Base-by-base conservation (phyloP, 108 stramenopile species). In the Chaetoceros tenuissimus region DNA sequence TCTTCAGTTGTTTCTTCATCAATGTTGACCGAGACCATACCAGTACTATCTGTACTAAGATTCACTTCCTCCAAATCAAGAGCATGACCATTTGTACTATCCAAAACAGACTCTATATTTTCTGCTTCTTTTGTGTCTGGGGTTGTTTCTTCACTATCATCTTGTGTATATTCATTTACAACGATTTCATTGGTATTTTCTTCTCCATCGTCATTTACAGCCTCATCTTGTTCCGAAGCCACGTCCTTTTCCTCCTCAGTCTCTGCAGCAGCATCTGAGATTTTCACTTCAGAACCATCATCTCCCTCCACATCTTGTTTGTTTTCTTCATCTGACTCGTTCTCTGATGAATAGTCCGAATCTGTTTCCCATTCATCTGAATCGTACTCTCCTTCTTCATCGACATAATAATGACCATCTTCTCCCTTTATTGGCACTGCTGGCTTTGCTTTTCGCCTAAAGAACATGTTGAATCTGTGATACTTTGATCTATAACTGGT, bases 1-100 rank as follows among this genome's bases (percentile, higher is more conserved):
- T 8, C 51, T 3, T 25, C 1, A 2, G 24, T 5, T 28, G 54
- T 24, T 1, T 34, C 7, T 16, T 3, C 67, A 54, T 8, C 62
- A 44, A 3, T 68, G 29, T 26, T 62, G 63, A 24, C 66, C 22
- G 20, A 63, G 68, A 62, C 72, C 24, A 0, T 45, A 50, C 19
- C 24, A 31, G 19, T 28, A 20, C 24, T 16, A 27, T 66, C 57
- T 1, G 44, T 19, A 24, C n/a, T 26, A 0, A 55, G 53, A 1
- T 26, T 22, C 50, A 24, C 31, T 3, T 30, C 22, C 31, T 51
- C 30, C 18, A 34, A 24, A 1, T 53, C 61, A 13, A 51, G 40
- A 24, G 3, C 30, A 16, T 51, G 31, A 22, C 1, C 13, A 40
- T 29, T 28, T 13, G 30, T n/a, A 2, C 30, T 26, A 19, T 55